phyloP scores from a whole-genome alignment of 2,329 filamentous ascomycete species.

The Trichoderma brevicompactum region DNA sequence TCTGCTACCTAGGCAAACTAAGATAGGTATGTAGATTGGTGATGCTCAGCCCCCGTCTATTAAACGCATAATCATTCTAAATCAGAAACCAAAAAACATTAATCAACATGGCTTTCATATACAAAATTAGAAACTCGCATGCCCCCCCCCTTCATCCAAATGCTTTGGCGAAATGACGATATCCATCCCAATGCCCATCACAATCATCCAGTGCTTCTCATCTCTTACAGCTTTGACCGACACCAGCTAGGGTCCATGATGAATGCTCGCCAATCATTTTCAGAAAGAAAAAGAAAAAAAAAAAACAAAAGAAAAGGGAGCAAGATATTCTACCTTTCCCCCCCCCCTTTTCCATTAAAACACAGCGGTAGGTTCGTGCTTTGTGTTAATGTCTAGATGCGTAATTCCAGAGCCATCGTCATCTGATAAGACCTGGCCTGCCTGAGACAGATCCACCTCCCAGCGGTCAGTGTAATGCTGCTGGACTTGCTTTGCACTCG shows the following conservation, averaged over 20 bases:
- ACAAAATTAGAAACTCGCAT: background rate
- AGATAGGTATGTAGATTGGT: background rate
- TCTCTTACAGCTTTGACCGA: background rate
- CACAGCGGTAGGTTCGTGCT: slow-evolving; percentile 1
- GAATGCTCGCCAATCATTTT: too few species aligned
- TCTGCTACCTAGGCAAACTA: too few species aligned
- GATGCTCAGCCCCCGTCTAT: background rate
- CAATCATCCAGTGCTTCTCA: background rate
- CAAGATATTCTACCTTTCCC: background rate
- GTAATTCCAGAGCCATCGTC: slow-evolving; percentile 28
- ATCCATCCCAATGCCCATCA: background rate
- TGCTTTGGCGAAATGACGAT: background rate
- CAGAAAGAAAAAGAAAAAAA: background rate
- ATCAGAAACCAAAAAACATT: background rate
- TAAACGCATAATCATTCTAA: background rate
- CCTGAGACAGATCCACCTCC: slow-evolving; percentile 38
- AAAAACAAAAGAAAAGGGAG: background rate
- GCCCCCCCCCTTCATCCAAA: background rate
- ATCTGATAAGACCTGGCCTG: slow-evolving; percentile 21
- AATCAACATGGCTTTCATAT: background rate
- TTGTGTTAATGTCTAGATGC: slow-evolving; percentile 9
- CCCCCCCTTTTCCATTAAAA: background rate
- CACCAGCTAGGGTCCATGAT: background rate
- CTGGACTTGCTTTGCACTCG: slow-evolving; percentile 38
- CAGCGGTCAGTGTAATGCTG: slow-evolving; percentile 39